Percentiles rank a stretch among this genome's conserved stretches.
phyloP scores from a whole-genome alignment of 768 basidiomycete species.

The Hebeloma cylindrosporum region DNA sequence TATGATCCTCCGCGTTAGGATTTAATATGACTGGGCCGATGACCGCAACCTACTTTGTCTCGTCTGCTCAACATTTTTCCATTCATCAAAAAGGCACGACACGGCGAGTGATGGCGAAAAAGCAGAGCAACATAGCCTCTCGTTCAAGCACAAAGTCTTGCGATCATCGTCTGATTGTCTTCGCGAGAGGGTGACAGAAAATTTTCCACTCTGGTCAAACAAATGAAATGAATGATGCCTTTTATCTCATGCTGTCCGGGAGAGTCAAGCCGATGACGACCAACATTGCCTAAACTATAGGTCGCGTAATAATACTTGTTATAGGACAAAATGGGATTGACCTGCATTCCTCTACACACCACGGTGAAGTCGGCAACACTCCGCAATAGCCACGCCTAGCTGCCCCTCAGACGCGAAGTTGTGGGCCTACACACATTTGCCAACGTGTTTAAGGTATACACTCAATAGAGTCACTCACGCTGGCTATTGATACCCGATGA shows the following conservation, averaged over 20 bases:
- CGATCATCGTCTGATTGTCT: too few species aligned
- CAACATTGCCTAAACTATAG: slow-evolving; percentile 7
- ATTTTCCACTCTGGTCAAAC: slow-evolving; percentile 1
- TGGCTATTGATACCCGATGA: slow-evolving; percentile 13
- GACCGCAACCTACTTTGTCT: too few species aligned
- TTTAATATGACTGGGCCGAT: too few species aligned
- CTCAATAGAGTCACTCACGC: slow-evolving; percentile 12
- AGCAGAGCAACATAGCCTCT: too few species aligned
- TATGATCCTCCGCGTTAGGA: too few species aligned
- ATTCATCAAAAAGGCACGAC: too few species aligned
- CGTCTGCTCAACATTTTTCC: too few species aligned
- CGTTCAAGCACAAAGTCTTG: too few species aligned
- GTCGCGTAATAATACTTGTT: slow-evolving; percentile 9
- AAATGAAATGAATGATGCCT: slow-evolving; percentile 11
- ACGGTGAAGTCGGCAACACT: slow-evolving; percentile 17
- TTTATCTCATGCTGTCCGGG: slow-evolving; percentile 16
- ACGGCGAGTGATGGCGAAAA: too few species aligned
- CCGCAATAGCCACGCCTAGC: slow-evolving; percentile 1
- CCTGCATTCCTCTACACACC: slow-evolving; percentile 1
- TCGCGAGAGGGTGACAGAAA: too few species aligned
- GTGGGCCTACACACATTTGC: slow-evolving; percentile 7
- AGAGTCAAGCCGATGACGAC: slow-evolving; percentile 14
- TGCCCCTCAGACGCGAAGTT: slow-evolving; percentile 16
- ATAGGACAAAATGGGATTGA: slow-evolving; percentile 10
- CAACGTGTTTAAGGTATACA: slow-evolving; percentile 3